A percentile compares a stretch with the other conserved stretches of the same genome.
Conservation (phyloP, 495 filamentous ascomycete species). For the Penicillium manginii region DNA sequence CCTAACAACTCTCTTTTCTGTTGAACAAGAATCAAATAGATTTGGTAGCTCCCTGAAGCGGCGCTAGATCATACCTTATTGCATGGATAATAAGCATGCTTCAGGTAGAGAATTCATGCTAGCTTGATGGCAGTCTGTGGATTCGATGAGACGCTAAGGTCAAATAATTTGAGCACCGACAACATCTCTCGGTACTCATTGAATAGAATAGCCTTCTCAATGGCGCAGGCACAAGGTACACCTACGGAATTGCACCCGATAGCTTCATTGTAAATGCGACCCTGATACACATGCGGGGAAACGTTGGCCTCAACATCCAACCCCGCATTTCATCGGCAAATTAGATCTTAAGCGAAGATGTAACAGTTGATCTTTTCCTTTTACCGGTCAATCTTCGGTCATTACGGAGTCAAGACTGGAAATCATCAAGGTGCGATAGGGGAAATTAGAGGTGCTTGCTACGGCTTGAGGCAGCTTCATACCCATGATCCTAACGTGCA, state of each 20-base stretch:
- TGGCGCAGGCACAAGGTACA: not conserved
- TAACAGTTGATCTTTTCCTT: constrained; percentile 15
- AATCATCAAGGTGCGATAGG: not conserved
- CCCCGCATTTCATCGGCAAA: constrained; percentile 10
- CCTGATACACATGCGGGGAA: constrained; percentile 11
- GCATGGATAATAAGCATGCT: no score
- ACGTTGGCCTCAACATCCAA: constrained; percentile 1
- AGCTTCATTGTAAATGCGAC: not conserved
- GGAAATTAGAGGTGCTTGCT: not conserved
- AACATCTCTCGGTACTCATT: no score
- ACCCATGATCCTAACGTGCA: not conserved
- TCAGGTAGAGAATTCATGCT: no score
- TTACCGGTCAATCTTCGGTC: constrained; percentile 5
- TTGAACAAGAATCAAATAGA: no score
- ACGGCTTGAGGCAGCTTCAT: not conserved
- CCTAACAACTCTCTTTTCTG: no score
- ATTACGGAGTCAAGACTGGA: not conserved
- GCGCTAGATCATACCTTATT: no score
- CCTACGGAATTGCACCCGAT: not conserved
- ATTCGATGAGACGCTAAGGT: no score
- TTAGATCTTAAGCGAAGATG: constrained; percentile 11
- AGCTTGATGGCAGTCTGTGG: no score
- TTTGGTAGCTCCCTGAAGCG: no score
- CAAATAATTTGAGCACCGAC: no score
- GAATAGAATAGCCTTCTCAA: no score